phyloP scores from a whole-genome alignment of 306 rosid species.

The Gastrolobium bilobum region DNA sequence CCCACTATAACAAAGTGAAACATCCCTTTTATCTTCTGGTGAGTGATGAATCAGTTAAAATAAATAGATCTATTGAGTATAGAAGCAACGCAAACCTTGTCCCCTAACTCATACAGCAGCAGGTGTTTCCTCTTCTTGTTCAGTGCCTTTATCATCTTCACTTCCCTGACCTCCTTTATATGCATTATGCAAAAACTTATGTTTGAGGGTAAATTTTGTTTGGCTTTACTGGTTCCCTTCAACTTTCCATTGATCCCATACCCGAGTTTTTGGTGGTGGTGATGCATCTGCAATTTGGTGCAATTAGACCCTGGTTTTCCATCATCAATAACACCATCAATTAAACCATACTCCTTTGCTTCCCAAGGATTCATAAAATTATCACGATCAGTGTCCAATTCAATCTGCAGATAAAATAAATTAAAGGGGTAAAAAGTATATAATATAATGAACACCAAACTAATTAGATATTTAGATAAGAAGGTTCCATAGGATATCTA shows the following conservation, averaged over 20 bases:
- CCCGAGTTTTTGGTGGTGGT: slow-evolving; percentile 79
- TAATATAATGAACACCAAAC: background rate
- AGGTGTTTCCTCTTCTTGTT: slow-evolving; percentile 62
- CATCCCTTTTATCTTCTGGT: slow-evolving; percentile 30
- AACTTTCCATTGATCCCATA: slow-evolving; percentile 68
- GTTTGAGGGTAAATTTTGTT: slow-evolving; percentile 76
- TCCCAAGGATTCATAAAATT: slow-evolving; percentile 95
- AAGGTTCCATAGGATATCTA: slow-evolving; percentile 35
- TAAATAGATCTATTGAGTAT: slow-evolving; percentile 21
- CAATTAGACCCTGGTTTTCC: slow-evolving; percentile 94
- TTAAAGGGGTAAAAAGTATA: background rate
- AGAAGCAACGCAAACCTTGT: slow-evolving; percentile 22
- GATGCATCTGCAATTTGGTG: slow-evolving; percentile 74
- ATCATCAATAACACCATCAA: slow-evolving; percentile 87
- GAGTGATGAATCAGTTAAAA: background rate
- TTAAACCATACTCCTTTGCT: slow-evolving; percentile 91
- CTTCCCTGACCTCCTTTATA: slow-evolving; percentile 46
- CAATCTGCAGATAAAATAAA: slow-evolving; percentile 66
- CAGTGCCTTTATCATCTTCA: slow-evolving; percentile 56
- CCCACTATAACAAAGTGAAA: slow-evolving; percentile 38
- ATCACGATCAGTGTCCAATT: slow-evolving; percentile 84
- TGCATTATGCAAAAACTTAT: slow-evolving; percentile 57
- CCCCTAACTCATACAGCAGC: slow-evolving; percentile 62
- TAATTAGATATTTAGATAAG: background rate
- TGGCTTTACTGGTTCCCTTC: slow-evolving; percentile 67